Percentiles rank a stretch among this genome's conserved stretches.
Evolutionary conservation across 805 yeast species (phyloP).

Genomic region (Limtongia smithiae): DNA sequence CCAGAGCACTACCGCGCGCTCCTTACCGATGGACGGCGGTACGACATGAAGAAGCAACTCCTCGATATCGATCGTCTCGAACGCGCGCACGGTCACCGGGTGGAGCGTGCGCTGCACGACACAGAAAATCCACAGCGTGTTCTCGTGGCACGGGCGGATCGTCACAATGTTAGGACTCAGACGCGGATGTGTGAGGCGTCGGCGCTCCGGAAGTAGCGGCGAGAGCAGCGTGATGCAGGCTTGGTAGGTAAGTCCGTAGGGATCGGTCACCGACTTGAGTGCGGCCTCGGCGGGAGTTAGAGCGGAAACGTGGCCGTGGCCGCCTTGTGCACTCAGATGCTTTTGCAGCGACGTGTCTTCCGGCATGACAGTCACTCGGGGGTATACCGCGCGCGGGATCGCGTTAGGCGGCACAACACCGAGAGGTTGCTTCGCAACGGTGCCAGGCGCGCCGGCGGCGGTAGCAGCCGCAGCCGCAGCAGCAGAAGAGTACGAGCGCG

Average conservation of each 20-base stretch:
- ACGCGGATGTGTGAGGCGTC: slow-evolving; percentile 26
- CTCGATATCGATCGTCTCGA: slow-evolving; percentile 28
- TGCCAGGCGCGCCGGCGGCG: too few species aligned
- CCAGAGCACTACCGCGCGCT: slow-evolving; percentile 24
- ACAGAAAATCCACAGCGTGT: slow-evolving; percentile 27
- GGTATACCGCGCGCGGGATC: neutral
- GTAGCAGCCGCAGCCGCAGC: too few species aligned
- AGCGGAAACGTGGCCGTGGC: slow-evolving; percentile 26
- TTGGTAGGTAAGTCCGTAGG: slow-evolving; percentile 23
- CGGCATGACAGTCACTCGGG: slow-evolving; percentile 19
- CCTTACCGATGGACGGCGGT: slow-evolving; percentile 26
- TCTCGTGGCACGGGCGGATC: slow-evolving; percentile 27
- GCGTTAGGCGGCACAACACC: slow-evolving; percentile 7
- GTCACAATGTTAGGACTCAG: slow-evolving; percentile 28
- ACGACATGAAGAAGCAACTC: slow-evolving; percentile 23
- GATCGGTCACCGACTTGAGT: slow-evolving; percentile 16
- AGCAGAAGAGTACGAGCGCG: slow-evolving; percentile 24
- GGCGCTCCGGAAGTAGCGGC: slow-evolving; percentile 24
- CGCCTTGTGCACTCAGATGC: slow-evolving; percentile 5
- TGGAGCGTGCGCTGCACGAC: slow-evolving; percentile 27
- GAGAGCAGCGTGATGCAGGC: slow-evolving; percentile 25
- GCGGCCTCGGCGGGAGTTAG: slow-evolving; percentile 24
- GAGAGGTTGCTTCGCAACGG: slow-evolving; percentile 17
- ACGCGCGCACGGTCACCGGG: slow-evolving; percentile 29
- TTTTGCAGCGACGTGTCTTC: slow-evolving; percentile 9